phyloP scores from a whole-genome alignment of 257 asterid species.

The Petunia secreta region DNA sequence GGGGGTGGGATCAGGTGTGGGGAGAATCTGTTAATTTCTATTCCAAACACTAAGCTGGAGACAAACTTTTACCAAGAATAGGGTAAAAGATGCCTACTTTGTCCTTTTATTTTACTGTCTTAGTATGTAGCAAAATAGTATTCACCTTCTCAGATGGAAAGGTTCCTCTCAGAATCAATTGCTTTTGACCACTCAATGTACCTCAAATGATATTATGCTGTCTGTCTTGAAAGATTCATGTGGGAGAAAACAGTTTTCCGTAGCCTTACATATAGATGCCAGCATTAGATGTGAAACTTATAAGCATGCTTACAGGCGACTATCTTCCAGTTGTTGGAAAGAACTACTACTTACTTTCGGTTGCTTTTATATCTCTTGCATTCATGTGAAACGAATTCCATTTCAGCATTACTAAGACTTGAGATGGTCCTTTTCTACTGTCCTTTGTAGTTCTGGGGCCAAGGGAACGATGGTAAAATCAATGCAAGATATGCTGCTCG shows the following conservation, averaged over 20 bases:
- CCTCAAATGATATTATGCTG: neutral
- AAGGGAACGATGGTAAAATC: conserved; percentile 45
- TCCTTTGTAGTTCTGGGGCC: conserved; percentile 40
- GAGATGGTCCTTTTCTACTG: neutral
- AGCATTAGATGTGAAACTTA: neutral
- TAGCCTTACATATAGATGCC: neutral
- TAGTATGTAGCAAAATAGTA: neutral
- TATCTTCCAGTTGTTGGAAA: neutral
- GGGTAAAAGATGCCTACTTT: neutral
- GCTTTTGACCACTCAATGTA: neutral
- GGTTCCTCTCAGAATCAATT: neutral
- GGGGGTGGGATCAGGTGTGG: neutral
- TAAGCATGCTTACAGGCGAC: neutral
- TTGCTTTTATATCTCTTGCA: neutral
- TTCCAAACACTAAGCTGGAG: neutral
- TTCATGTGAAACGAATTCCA: neutral
- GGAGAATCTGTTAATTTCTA: neutral
- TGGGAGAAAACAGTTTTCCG: neutral
- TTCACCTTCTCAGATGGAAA: neutral
- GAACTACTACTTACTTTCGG: neutral
- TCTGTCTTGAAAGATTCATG: neutral
- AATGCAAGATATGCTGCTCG: conserved; percentile 71
- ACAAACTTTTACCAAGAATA: neutral
- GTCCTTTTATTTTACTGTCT: neutral
- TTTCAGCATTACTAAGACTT: conserved; percentile 6